These are phyloP conservation scores for Candida ponderosae DNA, from an alignment of 805 yeast species.

Conservation along the genomic window DNA sequence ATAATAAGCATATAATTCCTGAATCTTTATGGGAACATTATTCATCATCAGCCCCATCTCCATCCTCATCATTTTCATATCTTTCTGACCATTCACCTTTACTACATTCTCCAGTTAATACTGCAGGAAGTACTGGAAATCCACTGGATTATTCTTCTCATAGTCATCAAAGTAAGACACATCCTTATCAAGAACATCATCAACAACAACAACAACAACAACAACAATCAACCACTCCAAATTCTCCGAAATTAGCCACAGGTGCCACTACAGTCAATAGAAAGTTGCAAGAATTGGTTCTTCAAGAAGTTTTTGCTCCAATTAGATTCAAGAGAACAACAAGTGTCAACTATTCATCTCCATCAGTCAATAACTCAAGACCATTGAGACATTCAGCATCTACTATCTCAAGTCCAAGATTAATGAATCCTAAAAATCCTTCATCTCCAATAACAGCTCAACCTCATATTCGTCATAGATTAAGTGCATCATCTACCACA, in stretches of 20 bases:
- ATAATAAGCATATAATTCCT: slow-evolving; percentile 88
- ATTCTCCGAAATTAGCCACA: slow-evolving; percentile 10
- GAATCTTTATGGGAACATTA: slow-evolving; percentile 64
- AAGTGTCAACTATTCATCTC: slow-evolving; percentile 4
- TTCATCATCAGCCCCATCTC: slow-evolving; percentile 33
- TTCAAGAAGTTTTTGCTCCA: slow-evolving; percentile 67
- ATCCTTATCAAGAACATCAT: too few relatives aligned
- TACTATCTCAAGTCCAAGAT: not conserved
- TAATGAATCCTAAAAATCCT: too few relatives aligned
- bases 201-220: slow-evolving; percentile 3
- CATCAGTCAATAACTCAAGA: not conserved
- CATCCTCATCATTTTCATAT: slow-evolving; percentile 31
- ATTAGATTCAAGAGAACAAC: slow-evolving; percentile 5
- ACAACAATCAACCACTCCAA: slow-evolving; percentile 2
- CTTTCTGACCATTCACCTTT: slow-evolving; percentile 22
- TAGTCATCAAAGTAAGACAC: not conserved
- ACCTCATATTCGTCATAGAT: slow-evolving; percentile 6
- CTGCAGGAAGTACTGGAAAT: slow-evolving; percentile 8
- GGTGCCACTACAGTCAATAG: slow-evolving; percentile 67
- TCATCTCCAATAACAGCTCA: not conserved
- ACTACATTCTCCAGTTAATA: slow-evolving; percentile 17
- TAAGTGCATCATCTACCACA: slow-evolving; percentile 14
- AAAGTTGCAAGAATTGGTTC: slow-evolving; percentile 61
- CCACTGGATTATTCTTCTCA: not conserved
- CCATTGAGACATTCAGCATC: not conserved